Evolutionary conservation across 345 rosid species (phyloP), one percentile per base, ranked within the genome.

Genomic region (Kernera saxatilis): DNA sequence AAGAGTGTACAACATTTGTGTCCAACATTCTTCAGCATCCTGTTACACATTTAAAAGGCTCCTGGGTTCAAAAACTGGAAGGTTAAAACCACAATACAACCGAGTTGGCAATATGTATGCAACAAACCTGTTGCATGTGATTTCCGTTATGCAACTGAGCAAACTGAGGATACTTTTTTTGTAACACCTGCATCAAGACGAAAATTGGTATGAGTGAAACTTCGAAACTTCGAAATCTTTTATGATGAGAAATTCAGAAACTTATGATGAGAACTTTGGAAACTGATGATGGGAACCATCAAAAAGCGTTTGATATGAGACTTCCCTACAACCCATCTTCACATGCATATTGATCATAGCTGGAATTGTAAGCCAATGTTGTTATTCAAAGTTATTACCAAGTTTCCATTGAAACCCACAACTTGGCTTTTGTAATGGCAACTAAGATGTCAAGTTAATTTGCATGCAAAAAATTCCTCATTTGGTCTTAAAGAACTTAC

Each of bases 1-100:
- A 78, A 89, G 96, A 13, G 96, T 92, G 81, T 84, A 86, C 33
- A 94, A 68, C 72, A 94, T 87, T 71, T 92, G 99, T 12, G 96
- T 84, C 98, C 99, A 94, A 78, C 99, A 94, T 80, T 92, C 99
- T 79, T 94, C 99, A 70, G 98, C 96, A 81, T 92, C 99, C 98
- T 94, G 86, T 73, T 43, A 57, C 6, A 56, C 11, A 77, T 69
- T 56, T 55, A 29, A 50, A 18, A 36, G 44, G 90, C 96, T 93
- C 3, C 69, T 11, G 41, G 48, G 58, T 72, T 49, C 75, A 61
- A 57, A 59, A 5, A 67, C 51, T 19, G 40, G 10, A 13, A 71
- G 33, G 18, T 22, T 5, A 27, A 36, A 18, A 12, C 45, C 52
- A 13, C 15, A 41, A n/a, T 14, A 8, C 73, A 32, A 65, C 48